Evolutionary conservation across 306 rosid genomes (phyloP), one percentile per base, ranked within the genome.

Genomic region (Trifolium fragiferum): DNA sequence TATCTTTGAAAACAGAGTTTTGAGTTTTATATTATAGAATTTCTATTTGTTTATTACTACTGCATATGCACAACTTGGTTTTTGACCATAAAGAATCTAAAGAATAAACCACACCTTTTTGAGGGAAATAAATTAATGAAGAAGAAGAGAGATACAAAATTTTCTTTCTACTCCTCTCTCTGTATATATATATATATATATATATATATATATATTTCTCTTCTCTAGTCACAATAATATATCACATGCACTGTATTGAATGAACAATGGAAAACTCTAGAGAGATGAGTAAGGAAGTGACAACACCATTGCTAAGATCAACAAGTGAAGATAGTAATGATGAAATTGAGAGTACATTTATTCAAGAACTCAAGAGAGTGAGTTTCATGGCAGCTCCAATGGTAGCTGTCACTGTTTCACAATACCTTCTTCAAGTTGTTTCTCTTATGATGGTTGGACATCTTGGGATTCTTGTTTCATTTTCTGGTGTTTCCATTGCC

Each of bases 401-500:
- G 90, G 88, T 74, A 46, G 83, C 82, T 12, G 88, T 87, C 14
- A 79, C 85, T 0, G 81, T 87, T 2, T 80, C 84, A 0, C 90
- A 84, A 41, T 87, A 82, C 30, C 85, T 87, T 74, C 66, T 87
- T 10, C 90, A 84, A 71, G 84, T 87, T 2, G 88, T 87, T 20
- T 79, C 88, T 0, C 67, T 84, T 33, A 79, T 84, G 81, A 87
- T 81, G 88, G 88, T 74, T 0, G 88, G 88, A 9, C 90, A 86
- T 47, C 76, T 79, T 15, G 88, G 86, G 0, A 27, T 70, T 15
- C 81, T 86, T 0, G 83, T 74, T 5, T 77, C 84, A 2, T 85
- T 86, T 70, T 84, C 90, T 20, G 76, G 83, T 5, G 87, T 78
- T 35, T 86, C 90, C 41, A 79, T 84, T 74, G 90, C 90, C 47